Percentiles rank a stretch among this genome's conserved stretches.
phyloP scores from a whole-genome alignment of 2,329 filamentous ascomycete genomes.

The Chrysoporthe austroafricana region DNA sequence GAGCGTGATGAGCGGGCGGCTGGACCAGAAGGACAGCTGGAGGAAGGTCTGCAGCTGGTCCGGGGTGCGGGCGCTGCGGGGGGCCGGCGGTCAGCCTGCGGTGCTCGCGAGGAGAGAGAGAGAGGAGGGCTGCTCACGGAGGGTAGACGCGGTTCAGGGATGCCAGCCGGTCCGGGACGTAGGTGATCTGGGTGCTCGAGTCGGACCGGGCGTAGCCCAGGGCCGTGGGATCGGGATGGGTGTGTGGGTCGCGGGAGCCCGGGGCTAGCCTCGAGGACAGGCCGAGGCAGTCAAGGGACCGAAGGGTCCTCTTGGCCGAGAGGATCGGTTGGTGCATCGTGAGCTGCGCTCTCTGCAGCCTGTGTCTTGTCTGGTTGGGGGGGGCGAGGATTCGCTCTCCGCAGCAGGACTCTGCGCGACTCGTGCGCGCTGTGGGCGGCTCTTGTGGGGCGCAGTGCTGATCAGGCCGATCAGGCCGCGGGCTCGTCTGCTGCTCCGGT shows the following conservation, averaged over 20 bases:
- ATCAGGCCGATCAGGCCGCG: no score
- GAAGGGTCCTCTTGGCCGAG: background rate
- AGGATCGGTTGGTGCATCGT: no score
- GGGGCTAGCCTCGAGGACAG: conserved; percentile 1
- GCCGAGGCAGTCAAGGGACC: conserved; percentile 1
- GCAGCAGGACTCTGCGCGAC: no score
- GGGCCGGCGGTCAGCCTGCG: background rate
- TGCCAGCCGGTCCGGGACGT: conserved; percentile 12
- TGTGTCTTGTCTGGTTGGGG: no score
- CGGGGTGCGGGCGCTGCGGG: conserved; percentile 54
- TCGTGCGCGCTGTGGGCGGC: no score
- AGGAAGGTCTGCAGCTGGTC: conserved; percentile 60
- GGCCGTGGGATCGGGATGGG: background rate
- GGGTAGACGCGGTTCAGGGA: conserved; percentile 36
- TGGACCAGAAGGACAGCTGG: conserved; percentile 56
- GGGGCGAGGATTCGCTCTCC: no score
- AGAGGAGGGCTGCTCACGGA: conserved; percentile 36
- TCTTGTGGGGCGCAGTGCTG: no score
- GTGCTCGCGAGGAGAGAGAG: background rate
- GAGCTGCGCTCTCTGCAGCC: no score
- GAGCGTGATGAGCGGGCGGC: conserved; percentile 60
- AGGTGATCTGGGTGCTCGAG: background rate
- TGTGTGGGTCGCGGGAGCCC: background rate
- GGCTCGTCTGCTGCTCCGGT: no score
- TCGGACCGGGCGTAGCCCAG: background rate